A percentile compares a stretch with the other conserved stretches of the same genome.
Evolutionary conservation across 495 filamentous ascomycete genomes (phyloP).

Genomic region (Apiosordaria backusii): DNA sequence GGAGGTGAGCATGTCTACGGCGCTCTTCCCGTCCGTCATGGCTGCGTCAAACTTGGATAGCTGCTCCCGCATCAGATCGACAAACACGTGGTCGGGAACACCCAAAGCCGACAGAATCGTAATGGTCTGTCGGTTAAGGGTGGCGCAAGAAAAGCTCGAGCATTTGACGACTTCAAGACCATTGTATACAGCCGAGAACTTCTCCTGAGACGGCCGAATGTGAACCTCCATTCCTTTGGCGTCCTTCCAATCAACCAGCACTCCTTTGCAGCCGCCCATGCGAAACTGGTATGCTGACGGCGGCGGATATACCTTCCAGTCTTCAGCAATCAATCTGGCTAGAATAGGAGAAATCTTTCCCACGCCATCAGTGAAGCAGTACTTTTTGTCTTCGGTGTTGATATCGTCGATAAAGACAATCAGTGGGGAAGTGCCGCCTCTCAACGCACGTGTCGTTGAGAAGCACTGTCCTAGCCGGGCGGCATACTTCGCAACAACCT

Average conservation of each 20-base stretch:
- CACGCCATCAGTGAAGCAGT: conserved; percentile 85
- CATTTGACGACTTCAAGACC: conserved; percentile 80
- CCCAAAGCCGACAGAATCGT: conserved; percentile 75
- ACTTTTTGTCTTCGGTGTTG: conserved; percentile 64
- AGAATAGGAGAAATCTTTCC: conserved; percentile 84
- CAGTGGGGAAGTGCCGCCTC: conserved; percentile 38
- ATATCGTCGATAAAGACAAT: conserved; percentile 60
- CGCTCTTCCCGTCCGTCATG: conserved; percentile 59
- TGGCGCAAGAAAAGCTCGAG: conserved; percentile 68
- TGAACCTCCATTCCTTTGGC: conserved; percentile 59
- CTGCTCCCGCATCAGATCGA: conserved; percentile 60
- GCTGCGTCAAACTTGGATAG: conserved; percentile 62
- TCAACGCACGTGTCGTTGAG: conserved; percentile 78
- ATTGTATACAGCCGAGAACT: conserved; percentile 70
- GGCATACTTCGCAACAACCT: conserved; percentile 75
- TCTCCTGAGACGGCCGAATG: conserved; percentile 79
- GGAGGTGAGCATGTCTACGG: conserved; percentile 61
- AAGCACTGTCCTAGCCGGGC: conserved; percentile 92
- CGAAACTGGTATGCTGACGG: conserved; percentile 92
- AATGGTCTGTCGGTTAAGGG: conserved; percentile 87
- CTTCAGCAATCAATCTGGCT: conserved; percentile 62
- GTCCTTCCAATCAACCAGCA: conserved; percentile 69
- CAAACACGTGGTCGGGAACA: conserved; percentile 64
- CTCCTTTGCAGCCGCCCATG: conserved; percentile 85
- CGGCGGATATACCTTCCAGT: conserved; percentile 54